Conservation (phyloP, 2,329 filamentous ascomycete species). For the Raffaelea ambrosiae region DNA sequence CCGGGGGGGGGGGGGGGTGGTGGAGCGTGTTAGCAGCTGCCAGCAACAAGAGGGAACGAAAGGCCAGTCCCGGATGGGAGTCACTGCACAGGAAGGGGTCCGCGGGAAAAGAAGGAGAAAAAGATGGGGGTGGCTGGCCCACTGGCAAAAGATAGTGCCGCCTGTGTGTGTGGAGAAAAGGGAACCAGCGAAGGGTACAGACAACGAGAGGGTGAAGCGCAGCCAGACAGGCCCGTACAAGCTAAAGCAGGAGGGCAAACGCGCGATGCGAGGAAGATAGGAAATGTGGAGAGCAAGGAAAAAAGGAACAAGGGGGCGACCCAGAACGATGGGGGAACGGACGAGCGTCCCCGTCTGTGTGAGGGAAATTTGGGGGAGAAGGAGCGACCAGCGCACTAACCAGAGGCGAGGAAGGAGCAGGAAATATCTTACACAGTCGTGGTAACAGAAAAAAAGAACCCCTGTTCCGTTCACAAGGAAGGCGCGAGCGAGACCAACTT, state of each 20-base stretch:
- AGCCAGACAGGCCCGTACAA: neutral
- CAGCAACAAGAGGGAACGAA: neutral
- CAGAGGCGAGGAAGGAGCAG: neutral
- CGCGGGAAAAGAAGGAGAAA: neutral
- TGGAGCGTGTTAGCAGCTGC: neutral
- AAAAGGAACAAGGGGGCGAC: neutral
- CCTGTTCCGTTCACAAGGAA: neutral
- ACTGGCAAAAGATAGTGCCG: neutral
- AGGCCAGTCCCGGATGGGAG: too few species aligned
- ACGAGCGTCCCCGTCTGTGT: neutral
- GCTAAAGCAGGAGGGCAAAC: neutral
- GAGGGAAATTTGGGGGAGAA: neutral
- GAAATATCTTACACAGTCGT: too few species aligned
- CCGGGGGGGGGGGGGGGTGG: neutral
- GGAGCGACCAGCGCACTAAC: neutral
- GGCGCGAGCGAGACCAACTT: neutral
- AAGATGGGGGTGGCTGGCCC: neutral
- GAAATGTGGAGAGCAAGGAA: slow-evolving; percentile 1
- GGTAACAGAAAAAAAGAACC: neutral
- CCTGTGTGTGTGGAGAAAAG: neutral
- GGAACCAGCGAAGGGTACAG: neutral
- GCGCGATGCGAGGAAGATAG: neutral
- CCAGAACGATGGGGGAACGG: neutral
- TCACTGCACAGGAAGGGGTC: too few species aligned
- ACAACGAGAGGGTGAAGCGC: neutral